Evolutionary conservation across 2,329 filamentous ascomycete species (phyloP).

Genomic region (Colletotrichum tropicicola): DNA sequence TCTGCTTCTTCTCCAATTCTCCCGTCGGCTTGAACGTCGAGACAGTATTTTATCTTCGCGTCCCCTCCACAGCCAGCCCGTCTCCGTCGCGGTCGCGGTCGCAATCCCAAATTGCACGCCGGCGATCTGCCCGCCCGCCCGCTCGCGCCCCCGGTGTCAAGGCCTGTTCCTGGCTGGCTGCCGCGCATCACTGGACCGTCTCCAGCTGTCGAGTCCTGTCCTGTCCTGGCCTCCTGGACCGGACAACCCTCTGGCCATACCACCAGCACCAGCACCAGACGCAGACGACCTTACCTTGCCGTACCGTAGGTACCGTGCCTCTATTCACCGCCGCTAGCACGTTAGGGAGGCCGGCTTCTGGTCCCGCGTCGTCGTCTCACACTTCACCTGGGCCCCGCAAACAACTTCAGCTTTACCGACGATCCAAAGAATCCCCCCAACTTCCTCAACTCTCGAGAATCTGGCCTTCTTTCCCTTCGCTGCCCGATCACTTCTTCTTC

Average conservation of each 20-base stretch:
- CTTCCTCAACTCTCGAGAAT: constrained; percentile 15
- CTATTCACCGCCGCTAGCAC: constrained; percentile 30
- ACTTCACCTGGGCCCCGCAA: constrained; percentile 33
- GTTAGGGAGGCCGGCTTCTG: constrained; percentile 30
- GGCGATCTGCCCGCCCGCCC: constrained; percentile 8
- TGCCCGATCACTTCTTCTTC: constrained; percentile 15
- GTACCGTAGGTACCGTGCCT: background rate
- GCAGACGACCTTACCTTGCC: constrained; percentile 8
- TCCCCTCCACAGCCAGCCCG: too few species aligned
- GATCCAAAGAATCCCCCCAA: constrained; percentile 25
- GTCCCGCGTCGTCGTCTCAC: constrained; percentile 32
- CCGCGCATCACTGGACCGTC: constrained; percentile 26
- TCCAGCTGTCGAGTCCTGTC: constrained; percentile 29
- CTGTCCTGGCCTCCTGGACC: too few species aligned
- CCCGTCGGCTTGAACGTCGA: too few species aligned
- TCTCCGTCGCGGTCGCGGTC: too few species aligned
- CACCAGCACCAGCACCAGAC: too few species aligned
- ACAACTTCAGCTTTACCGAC: constrained; percentile 32
- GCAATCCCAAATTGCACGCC: background rate
- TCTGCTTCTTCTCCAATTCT: constrained; percentile 5
- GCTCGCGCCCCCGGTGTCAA: constrained; percentile 2
- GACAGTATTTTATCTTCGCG: too few species aligned
- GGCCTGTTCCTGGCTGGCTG: constrained; percentile 27
- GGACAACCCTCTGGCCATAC: constrained; percentile 23
- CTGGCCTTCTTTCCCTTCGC: constrained; percentile 23